Conservation (phyloP, 176 grass and related monocot species). For the Tillandsia leiboldiana region DNA sequence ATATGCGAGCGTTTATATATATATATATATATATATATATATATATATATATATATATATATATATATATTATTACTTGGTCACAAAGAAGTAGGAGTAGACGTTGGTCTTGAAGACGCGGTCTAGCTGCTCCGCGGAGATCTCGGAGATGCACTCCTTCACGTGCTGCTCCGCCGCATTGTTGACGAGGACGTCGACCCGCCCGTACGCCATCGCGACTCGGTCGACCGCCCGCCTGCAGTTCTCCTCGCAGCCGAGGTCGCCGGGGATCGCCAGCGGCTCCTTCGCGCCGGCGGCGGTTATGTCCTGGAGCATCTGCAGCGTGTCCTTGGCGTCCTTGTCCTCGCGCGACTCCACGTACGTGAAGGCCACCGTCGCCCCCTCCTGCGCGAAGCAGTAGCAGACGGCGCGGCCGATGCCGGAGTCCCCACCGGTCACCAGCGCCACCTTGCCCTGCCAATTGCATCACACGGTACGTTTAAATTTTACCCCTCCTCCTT, state of each 20-base stretch:
- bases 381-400: conserved; percentile 61
- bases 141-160: conserved; percentile 25
- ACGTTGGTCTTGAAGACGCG: conserved; percentile 75
- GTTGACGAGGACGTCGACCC: conserved; percentile 69
- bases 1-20: too few relatives aligned
- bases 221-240: conserved; percentile 57
- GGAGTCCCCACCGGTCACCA: conserved; percentile 84
- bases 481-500: too few relatives aligned
- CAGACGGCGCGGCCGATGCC: conserved; percentile 83
- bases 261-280: conserved; percentile 37
- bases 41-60: too few relatives aligned
- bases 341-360: conserved; percentile 51
- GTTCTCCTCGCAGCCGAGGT: conserved; percentile 69
- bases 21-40: too few relatives aligned
- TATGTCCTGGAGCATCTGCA: conserved; percentile 42
- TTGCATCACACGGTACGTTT: too few relatives aligned
- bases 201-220: conserved; percentile 28
- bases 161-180: conserved; percentile 68
- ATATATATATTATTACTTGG: conserved; percentile 24
- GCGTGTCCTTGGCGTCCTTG: conserved; percentile 53
- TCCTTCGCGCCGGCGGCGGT: conserved; percentile 19
- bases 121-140: conserved; percentile 52
- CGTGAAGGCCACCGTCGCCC: conserved; percentile 71
- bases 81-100: conserved; percentile 44
- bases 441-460: conserved; percentile 56